Conservation (phyloP, 148 eudicot species). For the Spergularia marina region DNA sequence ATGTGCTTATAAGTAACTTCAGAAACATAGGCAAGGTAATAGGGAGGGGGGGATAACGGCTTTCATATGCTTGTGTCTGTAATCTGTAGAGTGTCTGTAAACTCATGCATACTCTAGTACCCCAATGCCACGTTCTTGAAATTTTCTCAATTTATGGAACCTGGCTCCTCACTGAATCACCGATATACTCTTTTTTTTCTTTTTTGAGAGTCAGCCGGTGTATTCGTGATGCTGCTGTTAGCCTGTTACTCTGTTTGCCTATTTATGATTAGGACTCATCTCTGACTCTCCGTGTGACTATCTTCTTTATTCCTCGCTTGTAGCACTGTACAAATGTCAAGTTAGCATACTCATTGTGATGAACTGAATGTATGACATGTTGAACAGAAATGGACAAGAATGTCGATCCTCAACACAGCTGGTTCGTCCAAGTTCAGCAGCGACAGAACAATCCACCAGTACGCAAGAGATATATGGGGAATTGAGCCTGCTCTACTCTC, state of each 20-base stretch:
- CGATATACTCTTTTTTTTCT: no score
- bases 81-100: background rate
- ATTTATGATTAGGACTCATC: background rate
- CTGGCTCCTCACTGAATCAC: background rate
- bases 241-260: background rate
- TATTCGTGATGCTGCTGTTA: background rate
- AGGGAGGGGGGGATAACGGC: background rate
- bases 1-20: background rate
- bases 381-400: conserved; percentile 89
- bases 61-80: background rate
- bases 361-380: background rate
- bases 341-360: conserved; percentile 3
- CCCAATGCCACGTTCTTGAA: background rate
- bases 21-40: background rate
- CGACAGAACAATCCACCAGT: conserved; percentile 87
- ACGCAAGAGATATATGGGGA: conserved; percentile 89
- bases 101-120: background rate
- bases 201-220: no score
- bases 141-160: background rate
- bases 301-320: background rate
- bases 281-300: background rate
- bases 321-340: background rate
- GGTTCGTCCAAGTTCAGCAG: conserved; percentile 95
- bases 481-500: conserved; percentile 41
- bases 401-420: conserved; percentile 93